Conservation (phyloP, 176 grass and related monocot species). For the Oryza australiensis region DNA sequence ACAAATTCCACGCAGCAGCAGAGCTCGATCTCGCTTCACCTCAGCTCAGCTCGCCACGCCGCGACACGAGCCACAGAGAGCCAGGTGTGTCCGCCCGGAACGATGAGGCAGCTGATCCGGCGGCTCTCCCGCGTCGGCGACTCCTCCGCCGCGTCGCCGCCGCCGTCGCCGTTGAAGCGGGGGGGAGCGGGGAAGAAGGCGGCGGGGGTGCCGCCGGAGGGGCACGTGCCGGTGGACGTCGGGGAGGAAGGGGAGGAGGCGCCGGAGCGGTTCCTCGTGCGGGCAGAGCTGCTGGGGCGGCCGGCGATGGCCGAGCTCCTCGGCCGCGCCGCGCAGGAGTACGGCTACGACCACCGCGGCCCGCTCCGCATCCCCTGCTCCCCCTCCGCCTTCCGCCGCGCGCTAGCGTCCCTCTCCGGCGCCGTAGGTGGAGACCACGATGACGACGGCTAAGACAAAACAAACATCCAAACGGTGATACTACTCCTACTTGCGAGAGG, state of each 20-base stretch:
- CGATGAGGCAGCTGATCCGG: constrained; percentile 62
- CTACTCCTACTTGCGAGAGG: no score
- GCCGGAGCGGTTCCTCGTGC: constrained; percentile 66
- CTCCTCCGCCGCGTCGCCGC: constrained; percentile 5
- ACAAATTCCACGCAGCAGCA: background rate
- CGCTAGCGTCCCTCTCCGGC: constrained; percentile 41
- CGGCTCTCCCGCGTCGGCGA: constrained; percentile 60
- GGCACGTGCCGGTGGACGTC: constrained; percentile 73
- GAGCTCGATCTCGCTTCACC: background rate
- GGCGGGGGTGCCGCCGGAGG: constrained; percentile 45
- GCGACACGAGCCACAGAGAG: background rate
- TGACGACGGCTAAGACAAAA: background rate
- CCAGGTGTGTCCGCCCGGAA: background rate
- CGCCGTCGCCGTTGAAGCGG: background rate
- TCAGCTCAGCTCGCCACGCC: background rate
- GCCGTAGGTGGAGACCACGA: background rate
- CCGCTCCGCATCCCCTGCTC: constrained; percentile 79
- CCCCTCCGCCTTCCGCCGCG: constrained; percentile 58
- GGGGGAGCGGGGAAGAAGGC: background rate
- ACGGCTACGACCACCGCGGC: constrained; percentile 77
- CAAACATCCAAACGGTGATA: no score
- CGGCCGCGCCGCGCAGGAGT: constrained; percentile 66
- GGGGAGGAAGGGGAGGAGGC: constrained; percentile 23
- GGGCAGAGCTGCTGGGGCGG: constrained; percentile 58
- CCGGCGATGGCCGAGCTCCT: constrained; percentile 72